Evolutionary conservation across 441 rosid species (phyloP), one percentile per base, ranked within the genome.

Genomic region (Gossypium lobatum): DNA sequence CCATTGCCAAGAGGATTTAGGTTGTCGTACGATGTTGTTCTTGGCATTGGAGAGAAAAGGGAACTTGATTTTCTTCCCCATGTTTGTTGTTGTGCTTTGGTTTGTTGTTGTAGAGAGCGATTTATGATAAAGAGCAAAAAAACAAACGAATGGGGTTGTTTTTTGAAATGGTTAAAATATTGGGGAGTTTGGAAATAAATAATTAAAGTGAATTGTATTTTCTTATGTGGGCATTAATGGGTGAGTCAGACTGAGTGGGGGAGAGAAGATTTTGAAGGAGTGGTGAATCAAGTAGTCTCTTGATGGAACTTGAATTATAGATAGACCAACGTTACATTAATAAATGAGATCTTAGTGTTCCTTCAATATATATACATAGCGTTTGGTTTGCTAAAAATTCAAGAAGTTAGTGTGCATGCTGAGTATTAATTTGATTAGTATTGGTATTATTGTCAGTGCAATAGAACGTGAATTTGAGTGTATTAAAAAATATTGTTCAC

Each of bases 1-100:
- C 97, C 93, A 93, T 57, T 91, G 87, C 96, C 97, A 92, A 3
- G 91, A 81, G 17, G 86, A 82, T 53, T 50, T 71, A 0, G 55
- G n/a, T 34, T 54, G 75, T 2, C 20, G 59, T 54, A 54, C 59
- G 59, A 3, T 1, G 57, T 17, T 75, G 64, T 13, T 26, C 10
- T 14, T 60, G 73, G 26, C 79, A 69, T 73, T 80, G 75, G 64
- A 75, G 77, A 87, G 77, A 68, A 86, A 87, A 55, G 91, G 86
- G 39, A 78, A 81, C 73, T 87, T 89, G 88, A 85, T 86, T 34
- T 73, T 86, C 54, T 55, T 74, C 64, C 64, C 71, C 64, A 53
- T 73, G 9, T 72, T 5, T 59, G 8, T 6, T 60, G n/a, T 3
- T 59, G 42, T 13, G 45, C 20, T 3, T 25, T 23, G 20, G 57